Conservation (phyloP, 1,139 yeast genomes). For the Sugiyamaella pinicola region DNA sequence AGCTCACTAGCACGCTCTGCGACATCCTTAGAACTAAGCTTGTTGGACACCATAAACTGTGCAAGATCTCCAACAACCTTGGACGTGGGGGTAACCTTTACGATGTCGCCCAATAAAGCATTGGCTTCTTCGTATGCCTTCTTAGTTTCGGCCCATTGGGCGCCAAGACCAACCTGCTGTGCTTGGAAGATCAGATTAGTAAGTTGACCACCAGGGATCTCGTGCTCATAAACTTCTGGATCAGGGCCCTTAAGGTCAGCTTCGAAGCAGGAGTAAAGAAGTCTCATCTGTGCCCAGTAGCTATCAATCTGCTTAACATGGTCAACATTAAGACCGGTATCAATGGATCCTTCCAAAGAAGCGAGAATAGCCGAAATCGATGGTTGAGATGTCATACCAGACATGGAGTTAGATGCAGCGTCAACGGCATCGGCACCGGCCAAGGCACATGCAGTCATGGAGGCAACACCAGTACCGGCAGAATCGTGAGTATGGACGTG, state of each 20-base stretch:
- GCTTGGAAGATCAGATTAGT: conserved; percentile 98
- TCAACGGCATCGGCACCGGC: conserved; percentile 99
- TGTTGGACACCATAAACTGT: conserved; percentile 97
- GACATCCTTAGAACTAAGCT: conserved; percentile 82
- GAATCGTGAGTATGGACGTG: conserved; percentile 99
- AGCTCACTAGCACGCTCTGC: conserved; percentile 81
- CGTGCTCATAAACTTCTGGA: conserved; percentile 97
- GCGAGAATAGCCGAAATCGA: conserved; percentile 91
- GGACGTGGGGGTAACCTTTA: conserved; percentile 97
- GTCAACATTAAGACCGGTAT: conserved; percentile 68
- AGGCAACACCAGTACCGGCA: conserved; percentile 98
- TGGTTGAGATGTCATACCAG: conserved; percentile 98
- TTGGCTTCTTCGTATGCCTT: conserved; percentile 91
- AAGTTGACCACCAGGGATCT: conserved; percentile 99
- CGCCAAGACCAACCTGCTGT: conserved; percentile 95
- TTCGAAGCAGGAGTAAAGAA: conserved; percentile 93
- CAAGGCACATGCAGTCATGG: conserved; percentile 89
- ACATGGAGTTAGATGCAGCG: conserved; percentile 95
- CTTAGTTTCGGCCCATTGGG: conserved; percentile 95
- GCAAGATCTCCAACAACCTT: conserved; percentile 99
- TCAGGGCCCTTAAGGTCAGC: conserved; percentile 99
- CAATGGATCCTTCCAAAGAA: conserved; percentile 82
- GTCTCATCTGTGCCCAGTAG: conserved; percentile 99
- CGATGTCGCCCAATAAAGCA: conserved; percentile 87
- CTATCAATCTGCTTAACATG: conserved; percentile 81